Percentiles rank a stretch among this genome's conserved stretches.
Evolutionary conservation across 2,329 filamentous ascomycete species (phyloP).

Genomic region (Gremmenia infestans): DNA sequence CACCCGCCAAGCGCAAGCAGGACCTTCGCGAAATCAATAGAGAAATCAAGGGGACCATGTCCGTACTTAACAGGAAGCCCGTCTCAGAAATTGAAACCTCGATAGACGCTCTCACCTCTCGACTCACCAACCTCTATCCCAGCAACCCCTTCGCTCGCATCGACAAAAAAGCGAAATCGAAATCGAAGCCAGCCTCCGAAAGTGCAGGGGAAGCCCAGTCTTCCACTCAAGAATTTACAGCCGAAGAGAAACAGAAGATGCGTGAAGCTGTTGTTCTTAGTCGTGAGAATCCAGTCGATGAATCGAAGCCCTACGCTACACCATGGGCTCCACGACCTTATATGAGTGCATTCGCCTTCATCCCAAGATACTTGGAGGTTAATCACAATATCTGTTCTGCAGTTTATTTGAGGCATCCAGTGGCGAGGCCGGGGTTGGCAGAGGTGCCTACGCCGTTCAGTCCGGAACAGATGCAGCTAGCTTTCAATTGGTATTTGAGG

Average conservation of each 20-base stretch:
- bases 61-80: slow-evolving; percentile 34
- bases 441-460: slow-evolving; percentile 83
- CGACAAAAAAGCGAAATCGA: not conserved
- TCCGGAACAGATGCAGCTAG: slow-evolving; percentile 66
- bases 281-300: slow-evolving; percentile 73
- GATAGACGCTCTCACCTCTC: slow-evolving; percentile 45
- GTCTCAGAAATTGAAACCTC: slow-evolving; percentile 49
- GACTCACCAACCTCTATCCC: slow-evolving; percentile 34
- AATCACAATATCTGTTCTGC: slow-evolving; percentile 96
- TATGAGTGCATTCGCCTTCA: slow-evolving; percentile 91
- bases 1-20: slow-evolving; percentile 70
- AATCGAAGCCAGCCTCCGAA: no score
- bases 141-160: not conserved
- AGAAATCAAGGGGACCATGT: slow-evolving; percentile 34
- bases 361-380: slow-evolving; percentile 92
- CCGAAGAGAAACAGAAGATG: slow-evolving; percentile 19
- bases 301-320: slow-evolving; percentile 77
- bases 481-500: slow-evolving; percentile 87
- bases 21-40: slow-evolving; percentile 68
- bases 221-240: slow-evolving; percentile 37
- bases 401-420: slow-evolving; percentile 90
- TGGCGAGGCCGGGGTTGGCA: slow-evolving; percentile 72
- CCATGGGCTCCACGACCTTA: slow-evolving; percentile 84
- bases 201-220: no score
- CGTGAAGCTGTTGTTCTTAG: slow-evolving; percentile 20